Base-by-base conservation (phyloP, 2,329 filamentous ascomycete genomes). In the Pseudogymnoascus destructans region DNA sequence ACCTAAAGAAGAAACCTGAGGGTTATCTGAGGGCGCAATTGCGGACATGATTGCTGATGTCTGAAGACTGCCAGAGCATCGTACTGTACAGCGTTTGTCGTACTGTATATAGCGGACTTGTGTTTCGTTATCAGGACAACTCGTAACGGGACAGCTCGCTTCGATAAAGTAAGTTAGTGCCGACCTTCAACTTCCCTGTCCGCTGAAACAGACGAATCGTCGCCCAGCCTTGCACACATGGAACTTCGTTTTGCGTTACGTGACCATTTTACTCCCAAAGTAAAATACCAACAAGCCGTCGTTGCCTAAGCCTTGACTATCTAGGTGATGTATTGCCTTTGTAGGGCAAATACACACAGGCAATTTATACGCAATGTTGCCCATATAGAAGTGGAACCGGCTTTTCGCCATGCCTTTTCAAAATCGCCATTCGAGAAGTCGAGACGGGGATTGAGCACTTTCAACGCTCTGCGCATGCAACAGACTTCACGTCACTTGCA, bases 1-100 rank as follows among this genome's bases (percentile, higher is more conserved):
- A 70, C 69, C 67, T 66, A 66, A 59, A 56, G 65, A 65, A 61
- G 66, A 63, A 33, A 62, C 54, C 55, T 65, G 63, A 35, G 65
- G 61, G 55, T 64, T 59, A 60, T 70, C 68, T 64, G 65, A 38
- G 60, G 65, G 63, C 32, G 61, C 64, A 42, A 66, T 64, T 57
- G 68, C 61, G 36, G 69, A 68, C 69, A 70, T 71, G 42, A 62
- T 67, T 57, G 33, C 30, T 55, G 21, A 49, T 56, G 54, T 21
- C 54, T 33, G 54, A 35, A 33, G 54, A 23, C 27, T 30, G n/a
- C 30, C 54, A 38, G 54, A 56, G 30, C 54, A 56, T 56, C 30
- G 35, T 33, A 33, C 30, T 25, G 54, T 35, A 56, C 27, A 38
- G 54, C 17, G 19, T 6, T 35, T 38, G 54, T 36, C 30, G 54